Base-by-base conservation (phyloP, 1,284 basidiomycete genomes). In the Rhodotorula sp. region DNA sequence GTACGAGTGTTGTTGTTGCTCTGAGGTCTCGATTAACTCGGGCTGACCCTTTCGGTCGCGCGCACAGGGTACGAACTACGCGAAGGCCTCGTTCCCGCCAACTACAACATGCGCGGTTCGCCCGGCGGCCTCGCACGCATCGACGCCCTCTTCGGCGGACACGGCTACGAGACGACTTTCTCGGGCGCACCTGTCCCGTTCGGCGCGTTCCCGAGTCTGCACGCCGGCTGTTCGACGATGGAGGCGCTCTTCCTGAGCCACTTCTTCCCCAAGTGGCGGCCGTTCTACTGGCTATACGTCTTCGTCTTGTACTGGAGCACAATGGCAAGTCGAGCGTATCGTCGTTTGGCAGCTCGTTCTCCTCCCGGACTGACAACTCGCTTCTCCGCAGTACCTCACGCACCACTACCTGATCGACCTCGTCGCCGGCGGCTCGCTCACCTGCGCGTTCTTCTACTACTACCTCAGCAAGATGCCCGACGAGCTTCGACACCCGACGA, bases 351-450 rank as follows among this genome's bases (percentile, higher is more conserved):
- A 54, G 13, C 52, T 30, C 9, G n/a, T 22, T 16, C 10, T 4
- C 28, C 10, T 4, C 28, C 26, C 10, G 48, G 31, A 16, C 58
- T 50, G 22, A 58, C 34, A 20, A 10, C 13, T n/a, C 28, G 8
- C 0, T 1, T 8, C 24, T 1, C 7, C 30, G 47, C 66, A 72
- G 73, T 96, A 96, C 83, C 87, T 95, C 76, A 92, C 91, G 9
- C 94, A 96, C 80, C 93, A 77, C 83, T 99, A 98, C 84, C 88
- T 98, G 76, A 92, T 99, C 81, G 96, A 99, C 78, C 89, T 98
- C 75, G 91, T 94, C 48, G 91, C 89, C 5, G 95, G 95, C 11
- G 92, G 91, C 0, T 96, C 94, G 79, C 85, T 99, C 67, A 89
- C 93, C 28, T 89, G 90, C 22, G 85, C 87, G 20, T 88, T 86